Evolutionary conservation across 345 rosid species (phyloP), one percentile per base, ranked within the genome.

Genomic region (Eucalyptus regnans): DNA sequence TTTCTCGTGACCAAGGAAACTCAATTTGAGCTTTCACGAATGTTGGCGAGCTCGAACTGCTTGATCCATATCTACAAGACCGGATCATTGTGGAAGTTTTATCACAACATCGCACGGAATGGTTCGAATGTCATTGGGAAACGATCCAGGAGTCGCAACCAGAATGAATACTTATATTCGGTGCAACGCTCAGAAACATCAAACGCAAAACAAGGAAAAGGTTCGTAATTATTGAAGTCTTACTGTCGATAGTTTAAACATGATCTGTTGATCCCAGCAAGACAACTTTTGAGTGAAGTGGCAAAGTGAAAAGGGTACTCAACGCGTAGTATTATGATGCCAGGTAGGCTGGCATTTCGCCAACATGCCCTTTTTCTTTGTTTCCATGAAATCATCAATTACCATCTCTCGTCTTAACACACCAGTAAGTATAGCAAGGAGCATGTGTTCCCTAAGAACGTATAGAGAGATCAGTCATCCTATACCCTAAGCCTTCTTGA

Each of bases 401-500:
- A 20, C 83, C 29, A 41, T 37, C 27, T 37, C 15, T 76, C 48
- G 2, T 76, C 83, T 76, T 76, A 37, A 44, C 29, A 76, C 23
- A 76, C 84, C 2, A 20, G 27, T 37, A 9, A 37, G 46, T 76
- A 76, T 3, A 76, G 29, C 48, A 76, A 76, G 48, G 48, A 41
- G 27, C 54, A 84, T 37, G 56, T 27, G 51, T 46, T 83, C 33
- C 86, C 31, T 6, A 49, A 64, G 15, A 33, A 9, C 37, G n/a
- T 4, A 22, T 20, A 54, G 48, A 80, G 58, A 48, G n/a, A 31
- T 9, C 29, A 33, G 60, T 85, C 20, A 33, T 46, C 48, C 64
- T 76, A 50, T 76, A 50, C 8, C 66, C 90, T 96, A 96, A 1
- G 93, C 93, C 86, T 93, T 94, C 94, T 96, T 96, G 86, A 95